Evolutionary conservation across 768 basidiomycete species (phyloP).

Genomic region (Zangia roseola): DNA sequence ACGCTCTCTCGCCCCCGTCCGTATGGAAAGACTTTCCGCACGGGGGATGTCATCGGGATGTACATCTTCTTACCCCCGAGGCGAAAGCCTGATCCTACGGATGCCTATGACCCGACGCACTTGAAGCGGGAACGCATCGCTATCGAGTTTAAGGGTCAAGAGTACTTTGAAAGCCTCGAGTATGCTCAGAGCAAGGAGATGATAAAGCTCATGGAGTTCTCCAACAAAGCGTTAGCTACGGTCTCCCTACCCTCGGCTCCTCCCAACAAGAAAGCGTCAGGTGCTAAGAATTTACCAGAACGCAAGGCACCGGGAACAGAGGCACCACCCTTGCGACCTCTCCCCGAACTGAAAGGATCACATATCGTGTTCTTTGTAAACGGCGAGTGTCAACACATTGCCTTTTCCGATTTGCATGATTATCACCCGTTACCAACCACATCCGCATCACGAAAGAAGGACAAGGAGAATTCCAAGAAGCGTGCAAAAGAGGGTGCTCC

Average conservation of each 20-base stretch:
- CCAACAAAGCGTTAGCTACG: slow-evolving; percentile 55
- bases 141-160: slow-evolving; percentile 95
- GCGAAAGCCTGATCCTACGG: slow-evolving; percentile 54
- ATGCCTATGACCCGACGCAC: slow-evolving; percentile 77
- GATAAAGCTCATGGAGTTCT: slow-evolving; percentile 80
- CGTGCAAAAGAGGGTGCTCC: slow-evolving; percentile 60
- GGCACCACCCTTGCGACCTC: slow-evolving; percentile 49
- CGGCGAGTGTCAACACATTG: slow-evolving; percentile 77
- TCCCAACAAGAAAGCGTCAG: slow-evolving; percentile 60
- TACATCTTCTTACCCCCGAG: slow-evolving; percentile 84
- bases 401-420: slow-evolving; percentile 87
- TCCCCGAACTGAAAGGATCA: slow-evolving; percentile 71
- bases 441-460: slow-evolving; percentile 55
- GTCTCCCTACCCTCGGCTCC: slow-evolving; percentile 55
- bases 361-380: slow-evolving; percentile 90
- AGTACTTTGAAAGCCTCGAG: slow-evolving; percentile 93
- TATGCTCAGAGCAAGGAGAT: slow-evolving; percentile 91
- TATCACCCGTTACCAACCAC: slow-evolving; percentile 78
- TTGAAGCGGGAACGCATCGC: slow-evolving; percentile 87
- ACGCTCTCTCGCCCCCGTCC: slow-evolving; percentile 76
- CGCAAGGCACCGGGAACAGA: slow-evolving; percentile 38
- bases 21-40: slow-evolving; percentile 70
- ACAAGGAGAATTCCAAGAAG: slow-evolving; percentile 54
- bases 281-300: slow-evolving; percentile 68
- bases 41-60: slow-evolving; percentile 92